Base-by-base conservation (phyloP, 257 asterid genomes). In the Solanum dulcamara region DNA sequence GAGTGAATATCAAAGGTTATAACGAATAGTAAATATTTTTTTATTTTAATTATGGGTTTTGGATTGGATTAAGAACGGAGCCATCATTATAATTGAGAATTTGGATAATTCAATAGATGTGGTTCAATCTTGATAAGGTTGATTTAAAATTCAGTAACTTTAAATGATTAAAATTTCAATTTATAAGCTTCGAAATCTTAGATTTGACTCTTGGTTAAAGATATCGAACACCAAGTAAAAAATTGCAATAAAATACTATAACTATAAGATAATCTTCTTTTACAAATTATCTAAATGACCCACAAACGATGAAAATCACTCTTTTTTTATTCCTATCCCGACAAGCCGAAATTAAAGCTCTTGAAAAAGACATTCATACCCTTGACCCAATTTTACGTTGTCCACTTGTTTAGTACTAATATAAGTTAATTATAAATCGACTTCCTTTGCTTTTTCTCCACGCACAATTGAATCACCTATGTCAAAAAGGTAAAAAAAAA, bases 361-460 rank as follows among this genome's bases (percentile, higher is more conserved):
- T 13, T 7, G 20, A 26, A 26, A 62, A 18, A 13, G 35, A 67
- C 40, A 83, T 71, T 14, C 86, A 64, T 89, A 55, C 86, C 53
- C 81, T 87, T 85, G 74, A 87, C 80, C 84, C 82, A 59, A 62
- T 37, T 80, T 84, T 85, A n/a, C 51, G 60, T 38, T 24, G 9
- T 30, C 40, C 40, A 75, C 82, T 75, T 75, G 82, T 70, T 67
- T 26, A 10, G 57, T 44, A 75, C 1, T 59, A 3, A 55, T 9
- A 10, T n/a, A 59, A 30, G 9, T 75, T 44, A 44, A 18, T 75
- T 26, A 44, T 24, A 1, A 14, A 44, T 26, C 38, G 44, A 75
- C 13, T 75, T 8, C 35, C 81, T 75, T 24, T 75, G 59, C 24
- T 75, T 75, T 70, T 75, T 42, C 24, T 44, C 38, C 57, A 75